phyloP scores from a whole-genome alignment of 2,329 filamentous ascomycete species.

The Colletotrichum coccodes region DNA sequence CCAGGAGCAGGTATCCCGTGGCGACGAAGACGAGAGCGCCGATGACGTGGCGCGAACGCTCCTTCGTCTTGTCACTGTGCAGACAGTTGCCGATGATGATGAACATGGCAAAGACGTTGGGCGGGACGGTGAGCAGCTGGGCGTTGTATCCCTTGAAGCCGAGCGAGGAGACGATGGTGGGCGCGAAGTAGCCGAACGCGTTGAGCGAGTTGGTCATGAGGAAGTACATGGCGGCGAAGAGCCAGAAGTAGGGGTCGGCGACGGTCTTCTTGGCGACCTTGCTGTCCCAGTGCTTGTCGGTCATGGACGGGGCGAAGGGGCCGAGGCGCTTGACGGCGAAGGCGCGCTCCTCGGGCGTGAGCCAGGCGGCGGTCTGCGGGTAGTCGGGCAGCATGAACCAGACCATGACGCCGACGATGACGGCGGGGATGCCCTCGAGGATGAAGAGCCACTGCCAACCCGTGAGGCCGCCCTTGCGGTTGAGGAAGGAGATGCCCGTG shows the following conservation, averaged over 20 bases:
- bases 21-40: conserved; percentile 40
- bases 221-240: conserved; percentile 43
- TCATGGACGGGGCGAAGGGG: conserved; percentile 44
- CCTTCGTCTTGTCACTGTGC: conserved; percentile 43
- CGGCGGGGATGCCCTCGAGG: conserved; percentile 51
- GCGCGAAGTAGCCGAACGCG: conserved; percentile 47
- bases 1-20: conserved; percentile 42
- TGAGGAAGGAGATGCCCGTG: conserved; percentile 57
- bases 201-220: conserved; percentile 47
- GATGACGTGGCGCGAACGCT: conserved; percentile 44
- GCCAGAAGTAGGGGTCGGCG: conserved; percentile 45
- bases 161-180: conserved; percentile 46
- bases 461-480: conserved; percentile 55
- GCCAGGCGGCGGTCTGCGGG: conserved; percentile 45
- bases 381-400: conserved; percentile 46
- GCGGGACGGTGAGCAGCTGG: conserved; percentile 48
- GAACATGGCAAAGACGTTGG: conserved; percentile 48
- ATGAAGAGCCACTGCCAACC: conserved; percentile 76
- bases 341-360: conserved; percentile 44
- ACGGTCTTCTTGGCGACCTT: conserved; percentile 44
- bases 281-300: conserved; percentile 46
- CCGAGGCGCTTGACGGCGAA: conserved; percentile 47
- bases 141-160: conserved; percentile 45
- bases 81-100: conserved; percentile 44
- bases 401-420: conserved; percentile 43